Evolutionary conservation across 345 rosid genomes (phyloP).

Genomic region (Bruguiera gymnorhiza): DNA sequence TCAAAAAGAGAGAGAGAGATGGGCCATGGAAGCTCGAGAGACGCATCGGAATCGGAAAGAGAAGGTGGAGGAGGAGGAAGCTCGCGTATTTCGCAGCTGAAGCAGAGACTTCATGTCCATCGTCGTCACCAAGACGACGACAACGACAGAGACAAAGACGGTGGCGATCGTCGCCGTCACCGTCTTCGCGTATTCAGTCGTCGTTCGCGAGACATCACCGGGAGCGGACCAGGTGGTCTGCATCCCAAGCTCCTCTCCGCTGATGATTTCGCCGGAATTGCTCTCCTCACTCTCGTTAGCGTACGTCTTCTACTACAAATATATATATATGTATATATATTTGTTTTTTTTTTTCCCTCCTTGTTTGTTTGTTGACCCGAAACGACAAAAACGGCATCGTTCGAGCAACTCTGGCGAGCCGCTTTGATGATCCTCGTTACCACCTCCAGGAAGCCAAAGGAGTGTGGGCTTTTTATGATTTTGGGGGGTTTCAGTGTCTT

Average conservation of each 20-base stretch:
- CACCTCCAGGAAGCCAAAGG: too few relatives aligned
- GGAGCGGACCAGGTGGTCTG: slow-evolving; percentile 18
- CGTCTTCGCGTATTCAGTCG: slow-evolving; percentile 29
- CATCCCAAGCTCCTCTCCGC: slow-evolving; percentile 33
- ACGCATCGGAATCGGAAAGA: slow-evolving; percentile 1
- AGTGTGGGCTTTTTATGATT: too few relatives aligned
- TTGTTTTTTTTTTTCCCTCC: background rate
- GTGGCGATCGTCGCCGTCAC: slow-evolving; percentile 3
- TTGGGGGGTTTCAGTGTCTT: too few relatives aligned
- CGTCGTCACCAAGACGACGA: slow-evolving; percentile 1
- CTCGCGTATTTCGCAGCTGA: slow-evolving; percentile 38
- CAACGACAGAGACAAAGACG: too few relatives aligned
- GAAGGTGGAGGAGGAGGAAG: background rate
- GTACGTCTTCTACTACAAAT: slow-evolving; percentile 27
- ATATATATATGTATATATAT: too few relatives aligned
- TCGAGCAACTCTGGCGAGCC: too few relatives aligned
- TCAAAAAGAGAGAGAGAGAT: background rate
- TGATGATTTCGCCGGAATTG: slow-evolving; percentile 84
- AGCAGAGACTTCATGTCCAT: slow-evolving; percentile 46
- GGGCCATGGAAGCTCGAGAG: slow-evolving; percentile 38
- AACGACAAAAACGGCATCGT: background rate
- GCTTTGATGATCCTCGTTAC: too few relatives aligned
- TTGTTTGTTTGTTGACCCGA: background rate
- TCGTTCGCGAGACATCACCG: slow-evolving; percentile 15
- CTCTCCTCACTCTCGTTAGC: slow-evolving; percentile 64